Conservation (phyloP, 2,329 filamentous ascomycete species). For the Colletotrichum acutatum region DNA sequence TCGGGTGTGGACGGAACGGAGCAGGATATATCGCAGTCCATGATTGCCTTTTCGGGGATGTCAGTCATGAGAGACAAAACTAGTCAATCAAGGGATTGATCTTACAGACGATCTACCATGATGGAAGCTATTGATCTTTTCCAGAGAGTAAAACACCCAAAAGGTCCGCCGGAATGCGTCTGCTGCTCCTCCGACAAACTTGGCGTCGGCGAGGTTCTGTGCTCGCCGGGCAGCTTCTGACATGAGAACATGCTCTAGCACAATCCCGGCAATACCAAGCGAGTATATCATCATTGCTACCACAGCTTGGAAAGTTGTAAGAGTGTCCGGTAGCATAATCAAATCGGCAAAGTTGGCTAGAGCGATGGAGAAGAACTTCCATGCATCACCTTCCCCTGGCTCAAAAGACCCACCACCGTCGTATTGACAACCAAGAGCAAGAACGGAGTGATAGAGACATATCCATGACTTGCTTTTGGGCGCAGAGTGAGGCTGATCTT, state of each 20-base stretch:
- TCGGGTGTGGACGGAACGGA: constrained; percentile 47
- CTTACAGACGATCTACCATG: constrained; percentile 45
- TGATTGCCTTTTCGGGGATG: constrained; percentile 43
- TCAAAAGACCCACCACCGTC: constrained; percentile 38
- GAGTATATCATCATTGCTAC: constrained; percentile 45
- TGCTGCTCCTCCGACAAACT: constrained; percentile 32
- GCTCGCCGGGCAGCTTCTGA: constrained; percentile 44
- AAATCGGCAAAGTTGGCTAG: constrained; percentile 47
- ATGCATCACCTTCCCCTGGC: constrained; percentile 35
- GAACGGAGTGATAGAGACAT: constrained; percentile 45
- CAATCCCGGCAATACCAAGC: constrained; percentile 40
- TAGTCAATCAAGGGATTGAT: background rate
- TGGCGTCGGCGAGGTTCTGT: constrained; percentile 41
- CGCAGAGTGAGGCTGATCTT: background rate
- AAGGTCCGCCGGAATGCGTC: constrained; percentile 46
- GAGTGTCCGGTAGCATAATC: constrained; percentile 43
- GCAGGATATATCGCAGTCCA: constrained; percentile 50
- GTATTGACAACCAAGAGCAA: constrained; percentile 49
- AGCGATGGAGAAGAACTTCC: constrained; percentile 38
- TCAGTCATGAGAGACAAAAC: constrained; percentile 41
- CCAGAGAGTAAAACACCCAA: constrained; percentile 53
- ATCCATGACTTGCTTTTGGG: constrained; percentile 41
- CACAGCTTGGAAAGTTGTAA: constrained; percentile 44
- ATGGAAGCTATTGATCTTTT: constrained; percentile 48
- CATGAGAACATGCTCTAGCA: constrained; percentile 42